phyloP scores from a whole-genome alignment of 139 green algal genomes.

The Chlorella sp. region DNA sequence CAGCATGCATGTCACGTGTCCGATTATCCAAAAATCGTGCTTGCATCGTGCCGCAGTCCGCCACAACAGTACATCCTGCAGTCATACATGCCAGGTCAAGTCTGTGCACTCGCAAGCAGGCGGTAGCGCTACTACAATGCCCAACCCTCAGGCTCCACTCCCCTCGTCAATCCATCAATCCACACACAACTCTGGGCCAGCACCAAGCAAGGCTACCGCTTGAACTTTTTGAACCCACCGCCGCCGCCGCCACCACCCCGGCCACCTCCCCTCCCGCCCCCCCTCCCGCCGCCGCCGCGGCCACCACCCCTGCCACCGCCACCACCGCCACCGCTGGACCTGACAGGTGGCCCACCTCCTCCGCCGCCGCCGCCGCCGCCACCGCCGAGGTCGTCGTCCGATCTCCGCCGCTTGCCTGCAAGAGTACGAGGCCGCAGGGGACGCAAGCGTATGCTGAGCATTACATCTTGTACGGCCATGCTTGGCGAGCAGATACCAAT shows the following conservation, averaged over 20 bases:
- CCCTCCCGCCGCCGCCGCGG: neutral
- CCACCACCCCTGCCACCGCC: neutral
- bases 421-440: neutral
- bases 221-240: neutral
- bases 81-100: too few species aligned
- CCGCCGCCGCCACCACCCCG: neutral
- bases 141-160: too few species aligned
- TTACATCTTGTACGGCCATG: neutral
- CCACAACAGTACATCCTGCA: too few species aligned
- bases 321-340: too few species aligned
- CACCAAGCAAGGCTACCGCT: neutral
- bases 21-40: too few species aligned
- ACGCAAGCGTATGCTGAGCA: neutral
- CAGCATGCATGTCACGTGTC: too few species aligned
- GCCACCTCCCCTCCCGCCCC: neutral
- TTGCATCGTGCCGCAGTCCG: too few species aligned
- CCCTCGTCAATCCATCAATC: too few species aligned
- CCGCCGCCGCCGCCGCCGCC: neutral
- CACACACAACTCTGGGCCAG: too few species aligned
- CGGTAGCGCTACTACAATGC: too few species aligned
- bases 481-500: too few species aligned
- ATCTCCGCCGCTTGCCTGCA: neutral
- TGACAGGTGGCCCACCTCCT: neutral
- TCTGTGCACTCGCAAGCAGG: too few species aligned
- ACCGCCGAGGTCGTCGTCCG: neutral